Evolutionary conservation across 129 eudicot genomes (phyloP).

Genomic region (Mikania micrantha): DNA sequence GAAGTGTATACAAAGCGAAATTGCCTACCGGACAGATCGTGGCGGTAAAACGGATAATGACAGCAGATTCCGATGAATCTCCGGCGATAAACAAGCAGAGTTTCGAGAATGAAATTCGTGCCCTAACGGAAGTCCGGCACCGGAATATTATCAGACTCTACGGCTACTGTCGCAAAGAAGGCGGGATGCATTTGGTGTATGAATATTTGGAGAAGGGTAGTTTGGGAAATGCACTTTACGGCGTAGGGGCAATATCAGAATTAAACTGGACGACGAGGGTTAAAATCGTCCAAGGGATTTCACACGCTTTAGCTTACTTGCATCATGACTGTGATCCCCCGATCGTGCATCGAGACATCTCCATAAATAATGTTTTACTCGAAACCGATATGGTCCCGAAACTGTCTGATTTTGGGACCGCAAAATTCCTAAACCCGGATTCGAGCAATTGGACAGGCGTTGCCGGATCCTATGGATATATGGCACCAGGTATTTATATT

Average conservation of each 20-base stretch:
- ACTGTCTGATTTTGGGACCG: slow-evolving; percentile 84
- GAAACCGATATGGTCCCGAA: slow-evolving; percentile 69
- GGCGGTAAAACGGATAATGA: slow-evolving; percentile 47
- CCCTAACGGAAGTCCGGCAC: slow-evolving; percentile 75
- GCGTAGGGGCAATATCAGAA: slow-evolving; percentile 34
- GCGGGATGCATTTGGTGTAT: slow-evolving; percentile 64
- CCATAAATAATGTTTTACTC: slow-evolving; percentile 61
- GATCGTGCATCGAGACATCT: slow-evolving; percentile 72
- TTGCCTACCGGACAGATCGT: slow-evolving; percentile 48
- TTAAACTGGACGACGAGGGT: slow-evolving; percentile 68
- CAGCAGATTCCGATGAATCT: slow-evolving; percentile 42
- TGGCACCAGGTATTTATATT: slow-evolving; percentile 80
- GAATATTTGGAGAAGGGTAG: slow-evolving; percentile 82
- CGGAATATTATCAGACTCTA: slow-evolving; percentile 73
- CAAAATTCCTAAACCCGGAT: slow-evolving; percentile 52
- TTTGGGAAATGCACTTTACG: slow-evolving; percentile 50
- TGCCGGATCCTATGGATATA: slow-evolving; percentile 88
- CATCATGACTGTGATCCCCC: slow-evolving; percentile 86
- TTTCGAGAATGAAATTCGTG: slow-evolving; percentile 76
- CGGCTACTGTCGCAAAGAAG: slow-evolving; percentile 56
- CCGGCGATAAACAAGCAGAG: slow-evolving; percentile 35
- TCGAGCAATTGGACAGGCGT: slow-evolving; percentile 66
- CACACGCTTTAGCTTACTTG: slow-evolving; percentile 87
- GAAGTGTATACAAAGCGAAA: slow-evolving; percentile 70
- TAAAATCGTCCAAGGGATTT: slow-evolving; percentile 61